Conservation (phyloP, 2,329 filamentous ascomycete genomes). For the Colletotrichum abscissum region DNA sequence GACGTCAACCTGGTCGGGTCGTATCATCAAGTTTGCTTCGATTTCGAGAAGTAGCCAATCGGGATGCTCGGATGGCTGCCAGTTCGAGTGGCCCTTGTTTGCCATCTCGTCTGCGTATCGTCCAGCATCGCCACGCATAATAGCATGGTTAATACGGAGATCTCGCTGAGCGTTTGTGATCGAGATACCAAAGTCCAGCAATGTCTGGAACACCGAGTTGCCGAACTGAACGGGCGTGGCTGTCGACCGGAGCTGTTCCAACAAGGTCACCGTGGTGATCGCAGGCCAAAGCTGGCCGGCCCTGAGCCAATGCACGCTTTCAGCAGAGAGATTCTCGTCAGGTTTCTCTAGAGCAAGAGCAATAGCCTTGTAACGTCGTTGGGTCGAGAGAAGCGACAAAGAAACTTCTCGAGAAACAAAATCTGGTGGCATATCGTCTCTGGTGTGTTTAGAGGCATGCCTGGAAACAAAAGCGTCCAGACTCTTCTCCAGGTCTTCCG, state of each 20-base stretch:
- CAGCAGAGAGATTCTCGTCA: background rate
- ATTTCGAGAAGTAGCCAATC: conserved; percentile 78
- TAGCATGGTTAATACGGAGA: conserved; percentile 51
- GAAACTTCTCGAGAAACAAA: conserved; percentile 9
- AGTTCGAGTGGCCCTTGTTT: conserved; percentile 66
- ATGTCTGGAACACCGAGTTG: conserved; percentile 46
- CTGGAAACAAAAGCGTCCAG: conserved; percentile 41
- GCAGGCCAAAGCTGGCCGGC: conserved; percentile 57
- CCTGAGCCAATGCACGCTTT: conserved; percentile 53
- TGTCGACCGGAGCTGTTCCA: conserved; percentile 58
- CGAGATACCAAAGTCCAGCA: conserved; percentile 56
- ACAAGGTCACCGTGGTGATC: conserved; percentile 53
- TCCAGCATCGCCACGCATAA: conserved; percentile 39
- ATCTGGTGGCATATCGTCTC: background rate
- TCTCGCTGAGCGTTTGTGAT: conserved; percentile 58
- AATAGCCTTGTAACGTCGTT: conserved; percentile 8
- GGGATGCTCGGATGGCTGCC: conserved; percentile 62
- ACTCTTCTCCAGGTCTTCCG: conserved; percentile 41
- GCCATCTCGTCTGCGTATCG: conserved; percentile 53
- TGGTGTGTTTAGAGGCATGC: conserved; percentile 5
- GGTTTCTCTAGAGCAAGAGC: background rate
- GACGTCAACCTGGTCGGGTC: conserved; percentile 71
- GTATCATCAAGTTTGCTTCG: conserved; percentile 71
- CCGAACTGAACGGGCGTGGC: conserved; percentile 43
- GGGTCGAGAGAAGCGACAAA: background rate